Conservation (phyloP, 2,329 filamentous ascomycete genomes). For the Diplodia sapinea region DNA sequence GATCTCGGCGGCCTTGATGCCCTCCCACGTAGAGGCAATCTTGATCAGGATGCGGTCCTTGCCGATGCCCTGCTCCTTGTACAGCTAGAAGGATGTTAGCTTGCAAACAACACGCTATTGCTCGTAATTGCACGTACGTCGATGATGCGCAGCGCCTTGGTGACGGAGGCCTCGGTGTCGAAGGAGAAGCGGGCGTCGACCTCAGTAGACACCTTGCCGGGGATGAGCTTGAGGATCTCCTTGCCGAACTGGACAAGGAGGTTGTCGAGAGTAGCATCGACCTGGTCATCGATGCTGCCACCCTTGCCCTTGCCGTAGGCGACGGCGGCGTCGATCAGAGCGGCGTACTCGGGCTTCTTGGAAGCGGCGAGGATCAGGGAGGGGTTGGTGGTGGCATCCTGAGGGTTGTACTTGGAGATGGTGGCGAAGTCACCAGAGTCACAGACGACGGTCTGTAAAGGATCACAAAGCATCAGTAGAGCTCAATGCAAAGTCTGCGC, state of each 20-base stretch:
- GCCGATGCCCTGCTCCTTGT: constrained; percentile 87
- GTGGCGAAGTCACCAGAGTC: constrained; percentile 87
- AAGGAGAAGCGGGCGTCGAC: constrained; percentile 97
- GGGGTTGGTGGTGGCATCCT: constrained; percentile 99
- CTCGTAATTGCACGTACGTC: constrained; percentile 65
- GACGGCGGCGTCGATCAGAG: constrained; percentile 85
- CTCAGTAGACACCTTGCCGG: constrained; percentile 98
- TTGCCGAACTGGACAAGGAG: constrained; percentile 97
- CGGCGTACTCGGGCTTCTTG: constrained; percentile 96
- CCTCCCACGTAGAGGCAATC: constrained; percentile 98
- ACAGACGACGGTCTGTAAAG: constrained; percentile 81
- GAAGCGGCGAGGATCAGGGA: constrained; percentile 97
- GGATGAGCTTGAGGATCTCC: constrained; percentile 95
- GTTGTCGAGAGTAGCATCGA: constrained; percentile 88
- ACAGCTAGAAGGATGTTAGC: constrained; percentile 68
- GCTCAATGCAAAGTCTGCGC: constrained; percentile 15
- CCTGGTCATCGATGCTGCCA: constrained; percentile 74
- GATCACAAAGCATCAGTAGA: constrained; percentile 31
- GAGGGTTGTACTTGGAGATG: constrained; percentile 99
- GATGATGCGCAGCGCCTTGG: constrained; percentile 97
- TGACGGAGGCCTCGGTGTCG: constrained; percentile 86
- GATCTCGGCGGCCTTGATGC: constrained; percentile 97
- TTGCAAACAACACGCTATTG: constrained; percentile 3
- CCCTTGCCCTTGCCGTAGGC: constrained; percentile 80
- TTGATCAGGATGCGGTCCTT: constrained; percentile 98